Conservation (phyloP, 192 early-diverging fungal species). For the Powellomyces hirtus region DNA sequence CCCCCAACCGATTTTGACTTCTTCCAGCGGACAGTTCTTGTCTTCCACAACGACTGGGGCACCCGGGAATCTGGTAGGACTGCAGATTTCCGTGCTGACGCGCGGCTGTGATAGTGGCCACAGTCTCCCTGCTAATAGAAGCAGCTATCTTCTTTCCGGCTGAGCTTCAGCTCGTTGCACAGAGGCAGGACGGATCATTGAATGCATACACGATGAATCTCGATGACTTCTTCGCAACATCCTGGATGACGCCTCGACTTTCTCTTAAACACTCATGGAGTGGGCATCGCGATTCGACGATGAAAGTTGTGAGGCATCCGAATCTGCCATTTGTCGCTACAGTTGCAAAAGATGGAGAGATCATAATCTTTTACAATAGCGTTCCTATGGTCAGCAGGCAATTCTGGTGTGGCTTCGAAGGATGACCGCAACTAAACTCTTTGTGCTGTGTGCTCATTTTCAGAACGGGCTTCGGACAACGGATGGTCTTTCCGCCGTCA, state of each 20-base stretch:
- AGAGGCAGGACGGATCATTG: conserved; percentile 55
- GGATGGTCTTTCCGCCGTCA: background rate
- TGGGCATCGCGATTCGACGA: conserved; percentile 47
- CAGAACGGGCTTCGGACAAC: conserved; percentile 15
- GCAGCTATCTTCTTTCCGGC: conserved; percentile 45
- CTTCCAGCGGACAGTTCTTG: conserved; percentile 53
- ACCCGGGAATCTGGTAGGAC: conserved; percentile 42
- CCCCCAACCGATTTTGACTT: conserved; percentile 51
- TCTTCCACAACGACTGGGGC: conserved; percentile 46
- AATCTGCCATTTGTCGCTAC: conserved; percentile 38
- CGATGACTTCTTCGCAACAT: conserved; percentile 72
- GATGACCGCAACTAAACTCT: background rate
- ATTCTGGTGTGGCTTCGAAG: background rate
- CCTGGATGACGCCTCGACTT: conserved; percentile 55
- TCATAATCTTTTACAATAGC: conserved; percentile 52
- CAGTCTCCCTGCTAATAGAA: background rate
- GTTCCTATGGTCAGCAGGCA: conserved; percentile 47
- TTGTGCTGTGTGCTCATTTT: background rate
- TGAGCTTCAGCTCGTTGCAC: conserved; percentile 63
- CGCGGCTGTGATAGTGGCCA: background rate
- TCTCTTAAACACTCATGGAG: conserved; percentile 63
- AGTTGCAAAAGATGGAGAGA: conserved; percentile 49
- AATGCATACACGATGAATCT: conserved; percentile 71
- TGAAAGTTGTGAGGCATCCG: conserved; percentile 23
- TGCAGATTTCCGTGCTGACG: background rate